A percentile compares a stretch with the other conserved stretches of the same genome.
Evolutionary conservation across 2,329 filamentous ascomycete genomes (phyloP).

Genomic region (Beauveria brongniartii): DNA sequence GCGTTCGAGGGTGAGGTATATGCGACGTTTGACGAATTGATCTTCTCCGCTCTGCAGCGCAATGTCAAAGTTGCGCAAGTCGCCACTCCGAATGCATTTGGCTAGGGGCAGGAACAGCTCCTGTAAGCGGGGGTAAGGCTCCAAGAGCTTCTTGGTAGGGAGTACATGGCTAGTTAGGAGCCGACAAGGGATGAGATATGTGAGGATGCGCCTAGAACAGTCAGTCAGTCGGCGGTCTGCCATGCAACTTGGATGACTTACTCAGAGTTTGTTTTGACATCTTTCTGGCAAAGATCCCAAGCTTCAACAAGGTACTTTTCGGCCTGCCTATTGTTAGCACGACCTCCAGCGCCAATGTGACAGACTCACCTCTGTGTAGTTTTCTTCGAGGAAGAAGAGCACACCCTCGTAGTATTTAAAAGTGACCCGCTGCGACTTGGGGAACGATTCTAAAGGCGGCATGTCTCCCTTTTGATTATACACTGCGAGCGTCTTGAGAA

Average conservation of each 20-base stretch:
- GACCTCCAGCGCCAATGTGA: neutral
- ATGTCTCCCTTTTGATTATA: conserved; percentile 65
- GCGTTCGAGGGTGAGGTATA: conserved; percentile 90
- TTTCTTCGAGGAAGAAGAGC: conserved; percentile 88
- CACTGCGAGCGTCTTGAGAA: conserved; percentile 75
- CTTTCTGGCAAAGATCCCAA: conserved; percentile 70
- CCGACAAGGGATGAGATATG: conserved; percentile 89
- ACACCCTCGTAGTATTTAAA: conserved; percentile 96
- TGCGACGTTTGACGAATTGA: conserved; percentile 87
- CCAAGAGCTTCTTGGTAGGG: conserved; percentile 63
- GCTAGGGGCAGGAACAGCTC: conserved; percentile 71
- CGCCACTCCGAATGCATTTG: conserved; percentile 70
- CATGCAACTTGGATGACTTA: conserved; percentile 33
- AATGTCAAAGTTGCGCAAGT: conserved; percentile 75
- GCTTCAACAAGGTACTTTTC: conserved; percentile 74
- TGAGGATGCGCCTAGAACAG: conserved; percentile 66
- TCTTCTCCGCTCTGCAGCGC: conserved; percentile 76
- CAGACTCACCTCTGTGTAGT: conserved; percentile 63
- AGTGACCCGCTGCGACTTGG: conserved; percentile 83
- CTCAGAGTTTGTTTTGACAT: conserved; percentile 71
- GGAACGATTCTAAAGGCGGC: conserved; percentile 70
- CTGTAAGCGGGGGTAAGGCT: conserved; percentile 68
- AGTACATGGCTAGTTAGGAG: conserved; percentile 82
- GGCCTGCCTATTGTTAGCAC: conserved; percentile 40
- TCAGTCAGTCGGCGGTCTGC: conserved; percentile 16